Percentiles rank a stretch among this genome's conserved stretches.
phyloP scores from a whole-genome alignment of 371 early-diverging fungal species.

The Lichtheimia corymbifera region DNA sequence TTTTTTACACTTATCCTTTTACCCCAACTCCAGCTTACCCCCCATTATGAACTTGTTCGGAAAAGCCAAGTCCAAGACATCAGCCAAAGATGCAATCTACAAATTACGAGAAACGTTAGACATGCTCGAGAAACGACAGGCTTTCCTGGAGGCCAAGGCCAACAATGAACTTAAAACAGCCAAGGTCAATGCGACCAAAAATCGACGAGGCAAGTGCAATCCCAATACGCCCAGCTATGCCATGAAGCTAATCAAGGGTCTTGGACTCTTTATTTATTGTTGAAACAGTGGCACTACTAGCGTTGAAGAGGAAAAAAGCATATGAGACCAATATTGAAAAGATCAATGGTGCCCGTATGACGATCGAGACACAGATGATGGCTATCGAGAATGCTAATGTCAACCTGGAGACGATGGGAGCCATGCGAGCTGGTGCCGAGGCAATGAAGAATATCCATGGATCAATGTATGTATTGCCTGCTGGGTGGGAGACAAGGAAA shows the following conservation, averaged over 20 bases:
- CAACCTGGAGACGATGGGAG: conserved; percentile 94
- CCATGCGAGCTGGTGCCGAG: conserved; percentile 92
- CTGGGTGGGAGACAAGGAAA: background rate
- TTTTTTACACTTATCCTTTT: conserved; percentile 1
- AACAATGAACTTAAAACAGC: conserved; percentile 89
- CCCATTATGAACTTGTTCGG: conserved; percentile 79
- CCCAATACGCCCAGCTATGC: background rate
- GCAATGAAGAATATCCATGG: conserved; percentile 96
- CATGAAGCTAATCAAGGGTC: background rate
- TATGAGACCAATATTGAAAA: conserved; percentile 88
- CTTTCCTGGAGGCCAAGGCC: conserved; percentile 83
- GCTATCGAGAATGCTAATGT: conserved; percentile 96
- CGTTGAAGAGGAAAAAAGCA: conserved; percentile 92
- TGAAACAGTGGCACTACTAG: conserved; percentile 81
- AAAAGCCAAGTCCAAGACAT: conserved; percentile 73
- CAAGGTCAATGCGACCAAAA: conserved; percentile 89
- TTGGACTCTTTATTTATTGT: background rate
- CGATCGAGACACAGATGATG: conserved; percentile 94
- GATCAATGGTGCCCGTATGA: conserved; percentile 86
- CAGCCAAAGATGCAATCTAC: conserved; percentile 94
- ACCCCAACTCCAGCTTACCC: background rate
- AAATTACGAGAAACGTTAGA: conserved; percentile 87
- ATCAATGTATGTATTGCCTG: conserved; percentile 65
- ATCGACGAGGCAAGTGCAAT: conserved; percentile 75
- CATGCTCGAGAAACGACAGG: conserved; percentile 94